Percentiles rank a stretch among this genome's conserved stretches.
These are phyloP conservation scores for Corrigiola litoralis DNA, from an alignment of 179 eudicot genomes.

Conservation along the genomic window DNA sequence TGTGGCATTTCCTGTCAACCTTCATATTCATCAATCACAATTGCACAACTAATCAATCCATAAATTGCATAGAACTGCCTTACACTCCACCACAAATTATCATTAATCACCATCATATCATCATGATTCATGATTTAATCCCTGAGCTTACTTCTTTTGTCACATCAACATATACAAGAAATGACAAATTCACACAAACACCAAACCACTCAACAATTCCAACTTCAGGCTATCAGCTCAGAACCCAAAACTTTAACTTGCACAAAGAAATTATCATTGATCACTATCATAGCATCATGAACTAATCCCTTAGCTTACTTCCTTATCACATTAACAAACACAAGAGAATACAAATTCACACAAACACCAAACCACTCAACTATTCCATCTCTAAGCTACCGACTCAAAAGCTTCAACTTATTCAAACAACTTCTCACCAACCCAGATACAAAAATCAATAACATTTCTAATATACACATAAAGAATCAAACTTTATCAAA, in stretches of 20 bases:
- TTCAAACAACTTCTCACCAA: background rate
- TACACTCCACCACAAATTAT: too few relatives aligned
- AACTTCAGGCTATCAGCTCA: background rate
- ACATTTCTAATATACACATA: too few relatives aligned
- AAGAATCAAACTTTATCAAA: too few relatives aligned
- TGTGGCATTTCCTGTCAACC: background rate
- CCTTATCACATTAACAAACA: too few relatives aligned
- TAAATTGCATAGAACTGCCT: background rate
- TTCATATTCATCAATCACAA: background rate
- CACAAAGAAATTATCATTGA: too few relatives aligned
- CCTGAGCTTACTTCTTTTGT: background rate
- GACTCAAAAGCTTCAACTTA: background rate
- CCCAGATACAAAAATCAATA: background rate
- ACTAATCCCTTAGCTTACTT: too few relatives aligned
- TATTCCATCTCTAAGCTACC: too few relatives aligned
- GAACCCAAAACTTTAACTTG: background rate
- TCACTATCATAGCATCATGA: too few relatives aligned
- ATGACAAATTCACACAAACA: background rate
- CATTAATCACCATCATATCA: background rate
- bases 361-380: too few relatives aligned
- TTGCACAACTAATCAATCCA: background rate
- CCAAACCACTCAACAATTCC: conserved; percentile 10
- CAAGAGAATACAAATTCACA: too few relatives aligned
- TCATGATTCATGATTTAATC: background rate
- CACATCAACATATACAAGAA: background rate